Evolutionary conservation across 192 early-diverging fungal species (phyloP).

Genomic region (Coemansia sp.): DNA sequence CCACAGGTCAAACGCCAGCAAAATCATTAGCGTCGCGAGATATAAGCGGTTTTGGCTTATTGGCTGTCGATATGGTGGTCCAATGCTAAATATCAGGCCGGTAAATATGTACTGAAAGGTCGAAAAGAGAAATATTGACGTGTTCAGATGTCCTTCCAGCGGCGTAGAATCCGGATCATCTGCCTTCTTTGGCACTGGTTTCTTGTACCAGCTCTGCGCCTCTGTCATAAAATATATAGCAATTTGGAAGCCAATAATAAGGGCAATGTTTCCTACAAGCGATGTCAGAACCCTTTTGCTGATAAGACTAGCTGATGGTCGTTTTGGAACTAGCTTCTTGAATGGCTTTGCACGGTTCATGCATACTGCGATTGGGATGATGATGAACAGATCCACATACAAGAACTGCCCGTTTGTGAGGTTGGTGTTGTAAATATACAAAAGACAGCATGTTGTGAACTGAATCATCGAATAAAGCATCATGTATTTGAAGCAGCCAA

Average conservation of each 20-base stretch:
- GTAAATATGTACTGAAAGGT: slow-evolving; percentile 90
- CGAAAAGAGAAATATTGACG: slow-evolving; percentile 81
- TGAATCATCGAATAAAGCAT: slow-evolving; percentile 96
- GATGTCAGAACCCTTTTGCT: slow-evolving; percentile 87
- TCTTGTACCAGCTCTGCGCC: slow-evolving; percentile 76
- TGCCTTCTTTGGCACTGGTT: slow-evolving; percentile 34
- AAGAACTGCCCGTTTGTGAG: slow-evolving; percentile 93
- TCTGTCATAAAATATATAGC: slow-evolving; percentile 67
- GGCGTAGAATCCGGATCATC: slow-evolving; percentile 60
- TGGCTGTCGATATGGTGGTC: slow-evolving; percentile 88
- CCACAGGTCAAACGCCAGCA: slow-evolving; percentile 45
- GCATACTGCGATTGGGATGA: slow-evolving; percentile 78
- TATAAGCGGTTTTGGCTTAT: slow-evolving; percentile 68
- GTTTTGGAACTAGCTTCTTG: slow-evolving; percentile 65
- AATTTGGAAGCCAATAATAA: slow-evolving; percentile 80
- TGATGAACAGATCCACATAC: slow-evolving; percentile 88
- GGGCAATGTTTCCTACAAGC: slow-evolving; percentile 79
- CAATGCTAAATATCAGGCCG: slow-evolving; percentile 90
- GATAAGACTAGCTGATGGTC: slow-evolving; percentile 85
- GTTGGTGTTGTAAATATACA: slow-evolving; percentile 84
- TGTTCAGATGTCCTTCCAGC: slow-evolving; percentile 73
- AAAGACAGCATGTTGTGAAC: slow-evolving; percentile 87
- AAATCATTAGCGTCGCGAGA: slow-evolving; percentile 14
- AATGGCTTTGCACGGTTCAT: slow-evolving; percentile 85
- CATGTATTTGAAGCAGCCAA: slow-evolving; percentile 99